Evolutionary conservation across 805 yeast species (phyloP).

Genomic region (Nakazawaea laoshanensis): DNA sequence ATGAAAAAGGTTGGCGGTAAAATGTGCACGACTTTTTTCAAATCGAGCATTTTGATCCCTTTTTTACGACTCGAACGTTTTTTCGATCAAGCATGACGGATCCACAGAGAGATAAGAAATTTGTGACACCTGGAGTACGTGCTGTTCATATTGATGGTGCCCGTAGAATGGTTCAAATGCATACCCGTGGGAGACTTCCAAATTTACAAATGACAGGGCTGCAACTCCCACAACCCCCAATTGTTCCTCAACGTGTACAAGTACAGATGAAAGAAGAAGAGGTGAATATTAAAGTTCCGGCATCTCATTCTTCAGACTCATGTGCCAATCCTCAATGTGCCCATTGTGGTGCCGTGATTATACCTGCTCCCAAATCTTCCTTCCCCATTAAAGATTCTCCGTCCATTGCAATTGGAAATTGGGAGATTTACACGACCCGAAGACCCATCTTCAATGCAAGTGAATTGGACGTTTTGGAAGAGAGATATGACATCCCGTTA

Average conservation of each 20-base stretch:
- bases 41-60: no score
- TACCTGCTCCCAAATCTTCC: conserved; percentile 68
- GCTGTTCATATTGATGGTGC: conserved; percentile 51
- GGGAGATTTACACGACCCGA: conserved; percentile 69
- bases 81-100: no score
- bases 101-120: no score
- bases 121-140: conserved; percentile 5
- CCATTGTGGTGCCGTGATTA: conserved; percentile 64
- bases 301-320: conserved; percentile 13
- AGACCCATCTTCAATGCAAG: conserved; percentile 68
- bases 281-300: conserved; percentile 5
- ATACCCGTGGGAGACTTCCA: conserved; percentile 34
- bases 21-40: no score
- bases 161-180: conserved; percentile 48
- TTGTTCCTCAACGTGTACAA: neutral
- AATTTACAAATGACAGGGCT: neutral
- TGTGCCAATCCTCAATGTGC: conserved; percentile 32
- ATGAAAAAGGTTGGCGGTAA: no score
- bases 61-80: no score
- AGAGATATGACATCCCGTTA: conserved; percentile 63
- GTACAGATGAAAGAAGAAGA: neutral
- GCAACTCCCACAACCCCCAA: neutral
- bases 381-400: conserved; percentile 60
- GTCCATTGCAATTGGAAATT: conserved; percentile 58
- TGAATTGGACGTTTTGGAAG: conserved; percentile 64